phyloP scores from a whole-genome alignment of 768 basidiomycete species.

The Naematelia aurantialba region DNA sequence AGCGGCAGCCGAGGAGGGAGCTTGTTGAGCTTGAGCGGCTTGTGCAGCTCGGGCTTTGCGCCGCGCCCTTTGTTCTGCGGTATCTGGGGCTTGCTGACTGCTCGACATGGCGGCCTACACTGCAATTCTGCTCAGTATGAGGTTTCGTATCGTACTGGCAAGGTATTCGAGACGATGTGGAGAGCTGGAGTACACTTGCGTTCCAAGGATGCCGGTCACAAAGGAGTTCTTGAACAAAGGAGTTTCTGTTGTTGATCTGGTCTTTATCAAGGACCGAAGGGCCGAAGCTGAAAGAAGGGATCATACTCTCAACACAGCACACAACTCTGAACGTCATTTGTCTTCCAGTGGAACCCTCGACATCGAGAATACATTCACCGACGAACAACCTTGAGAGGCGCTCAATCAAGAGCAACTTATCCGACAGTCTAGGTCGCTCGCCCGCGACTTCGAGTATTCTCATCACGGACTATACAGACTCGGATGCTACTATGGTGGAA shows the following conservation, averaged over 20 bases:
- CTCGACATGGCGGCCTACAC: conserved; percentile 48
- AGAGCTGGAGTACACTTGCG: no score
- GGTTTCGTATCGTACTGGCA: no score
- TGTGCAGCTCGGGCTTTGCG: background rate
- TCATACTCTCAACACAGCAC: no score
- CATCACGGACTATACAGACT: background rate
- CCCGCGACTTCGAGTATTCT: conserved; percentile 13
- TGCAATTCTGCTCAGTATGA: conserved; percentile 38
- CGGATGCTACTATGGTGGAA: conserved; percentile 15
- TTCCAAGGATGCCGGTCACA: no score
- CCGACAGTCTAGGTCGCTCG: background rate
- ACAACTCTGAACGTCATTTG: no score
- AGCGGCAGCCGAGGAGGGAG: background rate
- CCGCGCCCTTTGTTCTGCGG: background rate
- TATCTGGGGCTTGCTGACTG: conserved; percentile 29
- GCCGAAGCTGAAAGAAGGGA: no score
- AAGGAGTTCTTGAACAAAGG: no score
- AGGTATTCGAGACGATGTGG: no score
- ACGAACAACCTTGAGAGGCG: conserved; percentile 40
- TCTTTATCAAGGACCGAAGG: no score
- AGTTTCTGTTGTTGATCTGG: no score
- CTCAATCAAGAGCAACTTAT: conserved; percentile 40
- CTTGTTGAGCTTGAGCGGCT: background rate
- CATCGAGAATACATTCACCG: conserved; percentile 33
- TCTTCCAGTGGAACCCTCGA: conserved; percentile 48